Evolutionary conservation across 352 stramenopile genomes (phyloP).

Genomic region (Phytophthora ohioensis): DNA sequence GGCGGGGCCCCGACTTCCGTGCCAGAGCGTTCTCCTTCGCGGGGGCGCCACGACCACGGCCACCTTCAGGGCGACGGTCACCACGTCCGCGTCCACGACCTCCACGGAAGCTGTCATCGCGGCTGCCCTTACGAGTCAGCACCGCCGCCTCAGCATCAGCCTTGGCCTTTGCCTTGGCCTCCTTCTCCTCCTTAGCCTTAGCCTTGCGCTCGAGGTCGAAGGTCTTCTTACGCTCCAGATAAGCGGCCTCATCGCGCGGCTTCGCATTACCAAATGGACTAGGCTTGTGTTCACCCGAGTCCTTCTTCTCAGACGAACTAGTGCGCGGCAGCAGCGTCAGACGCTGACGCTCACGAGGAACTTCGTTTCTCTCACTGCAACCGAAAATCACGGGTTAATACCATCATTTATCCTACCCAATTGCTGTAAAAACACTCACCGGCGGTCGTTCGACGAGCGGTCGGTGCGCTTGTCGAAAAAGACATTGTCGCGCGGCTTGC

Average conservation of each 20-base stretch:
- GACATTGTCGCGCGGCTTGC: conserved; percentile 54
- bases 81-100: conserved; percentile 56
- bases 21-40: conserved; percentile 39
- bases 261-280: conserved; percentile 90
- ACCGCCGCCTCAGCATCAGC: conserved; percentile 13
- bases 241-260: conserved; percentile 74
- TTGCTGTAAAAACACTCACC: conserved; percentile 33
- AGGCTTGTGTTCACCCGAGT: conserved; percentile 48
- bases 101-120: conserved; percentile 42
- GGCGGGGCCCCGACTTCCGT: conserved; percentile 59
- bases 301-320: conserved; percentile 47
- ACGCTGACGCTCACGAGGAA: conserved; percentile 60
- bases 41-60: conserved; percentile 34
- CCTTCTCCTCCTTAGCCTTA: conserved; percentile 40
- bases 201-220: conserved; percentile 41
- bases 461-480: conserved; percentile 70
- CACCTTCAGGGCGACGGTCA: conserved; percentile 39
- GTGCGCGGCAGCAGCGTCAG: conserved; percentile 70
- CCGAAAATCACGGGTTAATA: neutral
- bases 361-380: conserved; percentile 36
- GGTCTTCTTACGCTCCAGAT: conserved; percentile 74
- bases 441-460: conserved; percentile 38
- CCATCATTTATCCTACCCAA: neutral
- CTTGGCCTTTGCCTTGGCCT: conserved; percentile 28
- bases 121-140: conserved; percentile 21